Base-by-base conservation (phyloP, 805 yeast species). In the Saturnispora besseyi region DNA sequence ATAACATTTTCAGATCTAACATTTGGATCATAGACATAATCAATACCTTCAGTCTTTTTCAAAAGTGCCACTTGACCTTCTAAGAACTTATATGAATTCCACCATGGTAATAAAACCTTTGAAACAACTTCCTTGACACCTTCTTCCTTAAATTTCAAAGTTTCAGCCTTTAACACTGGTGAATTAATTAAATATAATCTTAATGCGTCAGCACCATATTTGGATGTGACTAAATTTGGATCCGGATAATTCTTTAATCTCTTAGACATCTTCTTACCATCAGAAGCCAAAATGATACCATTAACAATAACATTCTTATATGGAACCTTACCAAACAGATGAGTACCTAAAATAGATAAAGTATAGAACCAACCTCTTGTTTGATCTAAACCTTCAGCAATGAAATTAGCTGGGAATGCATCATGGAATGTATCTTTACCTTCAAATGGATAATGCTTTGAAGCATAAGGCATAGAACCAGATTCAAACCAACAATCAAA, bases 331-430 rank as follows among this genome's bases (percentile, higher is more conserved):
- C 85, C 83, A 73, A 93, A 93, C 61, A 93, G 73, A 61, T 91
- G 97, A 51, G 96, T 87, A 68, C 98, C 99, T 62, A 93, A 77
- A 24, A 93, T 96, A 43, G 95, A 84, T 67, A 93, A 77, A 48
- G 99, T 93, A 71, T 93, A 93, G 73, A 93, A 93, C 99, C 99
- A 93, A 66, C 99, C 99, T 80, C 99, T 87, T 52, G 99, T 93
- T 75, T 93, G 99, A 72, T 93, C 99, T 61, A 93, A 79, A 72
- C 99, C 99, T 76, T 93, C 99, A 53, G 96, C 84, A 62, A 93
- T 93, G 71, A 93, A 93, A 69, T 93, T 91, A 42, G 96, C 99
- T 44, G 99, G 99, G 82, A 87, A 95, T 44, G 86, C 78, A 51
- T 77, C 66, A 34, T 72, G 63, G 72, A 91, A 91, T 44, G 67